Evolutionary conservation across 2,329 filamentous ascomycete species (phyloP).

Genomic region (Aspergillus sclerotialis): DNA sequence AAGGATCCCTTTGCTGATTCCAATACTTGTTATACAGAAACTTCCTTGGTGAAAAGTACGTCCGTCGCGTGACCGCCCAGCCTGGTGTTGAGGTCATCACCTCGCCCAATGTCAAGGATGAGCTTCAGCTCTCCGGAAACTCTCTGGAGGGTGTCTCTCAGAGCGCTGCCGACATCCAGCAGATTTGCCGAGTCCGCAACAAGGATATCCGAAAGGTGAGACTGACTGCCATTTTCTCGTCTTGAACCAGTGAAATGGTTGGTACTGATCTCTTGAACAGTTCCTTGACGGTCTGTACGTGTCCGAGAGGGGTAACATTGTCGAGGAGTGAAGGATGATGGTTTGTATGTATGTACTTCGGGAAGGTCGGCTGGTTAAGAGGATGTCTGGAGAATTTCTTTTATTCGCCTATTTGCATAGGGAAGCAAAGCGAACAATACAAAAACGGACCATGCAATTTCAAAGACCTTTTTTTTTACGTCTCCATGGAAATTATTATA

Average conservation of each 20-base stretch:
- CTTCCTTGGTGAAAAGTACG: conserved; percentile 99
- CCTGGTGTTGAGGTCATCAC: conserved; percentile 82
- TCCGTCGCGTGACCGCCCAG: conserved; percentile 84
- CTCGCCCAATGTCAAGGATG: conserved; percentile 93
- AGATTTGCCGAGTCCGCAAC: conserved; percentile 99
- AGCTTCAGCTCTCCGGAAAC: conserved; percentile 90
- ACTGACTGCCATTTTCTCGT: too few species aligned
- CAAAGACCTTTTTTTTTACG: background rate
- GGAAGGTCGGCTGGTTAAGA: conserved; percentile 26
- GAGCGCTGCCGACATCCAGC: conserved; percentile 97
- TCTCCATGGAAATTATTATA: too few species aligned
- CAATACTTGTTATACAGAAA: conserved; percentile 53
- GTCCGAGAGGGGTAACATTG: conserved; percentile 95
- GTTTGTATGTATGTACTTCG: conserved; percentile 19
- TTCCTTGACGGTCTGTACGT: conserved; percentile 99
- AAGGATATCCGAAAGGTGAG: conserved; percentile 99
- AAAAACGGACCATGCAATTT: conserved; percentile 16
- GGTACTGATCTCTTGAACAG: conserved; percentile 48
- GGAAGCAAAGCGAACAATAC: conserved; percentile 35
- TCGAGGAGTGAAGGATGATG: conserved; percentile 47
- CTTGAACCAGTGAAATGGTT: too few species aligned
- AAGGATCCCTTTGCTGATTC: conserved; percentile 23
- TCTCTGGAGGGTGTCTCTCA: conserved; percentile 96
- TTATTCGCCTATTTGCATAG: conserved; percentile 34
- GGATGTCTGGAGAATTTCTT: conserved; percentile 32